Evolutionary conservation across 768 basidiomycete genomes (phyloP).

Genomic region (Amylocystis lapponica): DNA sequence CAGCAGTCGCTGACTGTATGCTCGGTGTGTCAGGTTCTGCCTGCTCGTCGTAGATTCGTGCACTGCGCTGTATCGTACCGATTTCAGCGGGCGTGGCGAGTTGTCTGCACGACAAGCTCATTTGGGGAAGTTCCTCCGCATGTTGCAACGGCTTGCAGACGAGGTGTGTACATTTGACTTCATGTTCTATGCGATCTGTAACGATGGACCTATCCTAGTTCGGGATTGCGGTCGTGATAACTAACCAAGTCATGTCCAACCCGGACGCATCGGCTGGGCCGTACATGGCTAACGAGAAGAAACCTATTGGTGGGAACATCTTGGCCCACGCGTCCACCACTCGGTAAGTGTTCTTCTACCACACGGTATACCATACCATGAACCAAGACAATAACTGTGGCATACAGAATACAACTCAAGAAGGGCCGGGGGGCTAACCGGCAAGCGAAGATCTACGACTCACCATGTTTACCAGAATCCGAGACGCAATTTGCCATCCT

Average conservation of each 20-base stretch:
- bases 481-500: slow-evolving; percentile 95
- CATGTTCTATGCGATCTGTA: slow-evolving; percentile 5
- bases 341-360: slow-evolving; percentile 48
- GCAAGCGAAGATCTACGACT: slow-evolving; percentile 96
- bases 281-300: slow-evolving; percentile 88
- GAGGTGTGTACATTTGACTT: slow-evolving; percentile 54
- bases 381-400: too few species aligned
- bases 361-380: too few species aligned
- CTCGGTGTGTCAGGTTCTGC: slow-evolving; percentile 69
- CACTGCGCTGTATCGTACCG: slow-evolving; percentile 91
- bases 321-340: slow-evolving; percentile 99
- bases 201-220: slow-evolving; percentile 48
- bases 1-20: slow-evolving; percentile 7
- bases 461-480: slow-evolving; percentile 93
- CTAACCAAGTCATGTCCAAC: slow-evolving; percentile 99
- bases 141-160: slow-evolving; percentile 88
- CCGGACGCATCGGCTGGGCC: slow-evolving; percentile 91
- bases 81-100: slow-evolving; percentile 94
- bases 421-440: slow-evolving; percentile 91
- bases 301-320: slow-evolving; percentile 98
- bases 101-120: slow-evolving; percentile 93
- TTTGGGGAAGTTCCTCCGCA: slow-evolving; percentile 91
- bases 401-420: slow-evolving; percentile 78
- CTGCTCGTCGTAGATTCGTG: slow-evolving; percentile 95
- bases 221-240: slow-evolving; percentile 94